Conservation (phyloP, 2,329 filamentous ascomycete genomes). For the Triangularia verruculosa region DNA sequence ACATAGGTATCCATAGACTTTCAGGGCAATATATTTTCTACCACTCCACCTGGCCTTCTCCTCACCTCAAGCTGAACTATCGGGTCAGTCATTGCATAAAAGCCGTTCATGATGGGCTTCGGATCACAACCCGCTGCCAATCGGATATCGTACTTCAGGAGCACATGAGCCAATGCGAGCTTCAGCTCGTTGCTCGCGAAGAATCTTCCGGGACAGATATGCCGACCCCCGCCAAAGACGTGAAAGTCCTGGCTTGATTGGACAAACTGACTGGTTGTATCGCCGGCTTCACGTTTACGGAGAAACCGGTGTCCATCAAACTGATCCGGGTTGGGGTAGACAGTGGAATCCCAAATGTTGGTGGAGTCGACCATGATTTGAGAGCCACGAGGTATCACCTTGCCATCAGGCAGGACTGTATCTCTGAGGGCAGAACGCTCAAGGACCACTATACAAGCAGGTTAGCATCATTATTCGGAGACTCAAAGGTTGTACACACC, state of each 20-base stretch:
- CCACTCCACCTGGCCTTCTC: not conserved
- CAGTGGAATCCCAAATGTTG: not conserved
- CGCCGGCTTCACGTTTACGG: not conserved
- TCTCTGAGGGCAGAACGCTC: not conserved
- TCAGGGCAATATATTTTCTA: not conserved
- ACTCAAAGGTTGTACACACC: not conserved
- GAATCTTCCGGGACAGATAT: slow-evolving; percentile 13
- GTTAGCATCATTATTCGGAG: not conserved
- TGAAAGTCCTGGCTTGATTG: not conserved
- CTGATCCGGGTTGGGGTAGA: not conserved
- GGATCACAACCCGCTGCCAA: not conserved
- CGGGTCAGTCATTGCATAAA: not conserved
- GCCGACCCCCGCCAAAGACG: slow-evolving; percentile 10
- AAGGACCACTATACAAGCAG: not conserved
- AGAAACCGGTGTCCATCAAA: not conserved
- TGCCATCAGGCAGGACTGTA: not conserved
- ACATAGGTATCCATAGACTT: too few species aligned
- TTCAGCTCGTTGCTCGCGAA: slow-evolving; percentile 12
- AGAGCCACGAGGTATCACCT: not conserved
- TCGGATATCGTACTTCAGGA: not conserved
- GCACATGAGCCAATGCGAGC: slow-evolving; percentile 3
- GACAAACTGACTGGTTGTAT: not conserved
- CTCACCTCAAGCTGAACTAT: not conserved
- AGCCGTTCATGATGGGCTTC: not conserved
- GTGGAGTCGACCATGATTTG: not conserved